These are phyloP conservation scores for Trichosporon ovoides DNA, from an alignment of 1,284 basidiomycete genomes.

Conservation along the genomic window DNA sequence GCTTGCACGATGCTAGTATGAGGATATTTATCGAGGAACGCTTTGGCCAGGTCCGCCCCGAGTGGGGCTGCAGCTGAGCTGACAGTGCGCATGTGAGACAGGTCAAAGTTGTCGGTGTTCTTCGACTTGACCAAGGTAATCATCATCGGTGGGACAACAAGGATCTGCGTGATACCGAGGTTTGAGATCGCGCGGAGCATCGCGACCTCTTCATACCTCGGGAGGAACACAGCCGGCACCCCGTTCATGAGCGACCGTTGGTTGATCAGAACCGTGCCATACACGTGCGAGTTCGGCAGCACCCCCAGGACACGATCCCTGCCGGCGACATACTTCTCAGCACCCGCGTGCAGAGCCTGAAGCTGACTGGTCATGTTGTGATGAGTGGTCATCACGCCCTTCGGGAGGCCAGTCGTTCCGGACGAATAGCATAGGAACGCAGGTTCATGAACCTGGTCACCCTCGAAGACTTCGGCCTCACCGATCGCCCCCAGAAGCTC, in stretches of 20 bases:
- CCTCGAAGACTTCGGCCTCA: conserved; percentile 13
- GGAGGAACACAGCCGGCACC: conserved; percentile 61
- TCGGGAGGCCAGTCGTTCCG: conserved; percentile 54
- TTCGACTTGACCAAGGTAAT: conserved; percentile 52
- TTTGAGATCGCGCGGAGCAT: conserved; percentile 66
- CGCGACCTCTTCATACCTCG: conserved; percentile 55
- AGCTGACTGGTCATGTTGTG: conserved; percentile 55
- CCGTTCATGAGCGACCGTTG: conserved; percentile 60
- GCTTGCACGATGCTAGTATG: conserved; percentile 54
- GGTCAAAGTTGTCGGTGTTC: conserved; percentile 64
- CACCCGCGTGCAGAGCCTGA: conserved; percentile 2
- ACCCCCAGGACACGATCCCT: conserved; percentile 13
- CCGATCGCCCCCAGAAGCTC: conserved; percentile 9
- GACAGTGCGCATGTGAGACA: conserved; percentile 46
- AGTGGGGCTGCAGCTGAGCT: conserved; percentile 36
- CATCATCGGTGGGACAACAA: conserved; percentile 80
- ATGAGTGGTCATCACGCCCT: conserved; percentile 58
- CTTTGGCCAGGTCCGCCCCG: too few relatives aligned
- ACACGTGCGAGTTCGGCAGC: conserved; percentile 19
- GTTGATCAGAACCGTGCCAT: conserved; percentile 47
- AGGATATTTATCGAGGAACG: too few relatives aligned
- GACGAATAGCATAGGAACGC: conserved; percentile 59
- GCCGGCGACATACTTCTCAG: conserved; percentile 6
- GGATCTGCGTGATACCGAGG: conserved; percentile 59
- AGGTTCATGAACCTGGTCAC: conserved; percentile 7